phyloP scores from a whole-genome alignment of 306 rosid genomes.

The Gastrolobium villosum region DNA sequence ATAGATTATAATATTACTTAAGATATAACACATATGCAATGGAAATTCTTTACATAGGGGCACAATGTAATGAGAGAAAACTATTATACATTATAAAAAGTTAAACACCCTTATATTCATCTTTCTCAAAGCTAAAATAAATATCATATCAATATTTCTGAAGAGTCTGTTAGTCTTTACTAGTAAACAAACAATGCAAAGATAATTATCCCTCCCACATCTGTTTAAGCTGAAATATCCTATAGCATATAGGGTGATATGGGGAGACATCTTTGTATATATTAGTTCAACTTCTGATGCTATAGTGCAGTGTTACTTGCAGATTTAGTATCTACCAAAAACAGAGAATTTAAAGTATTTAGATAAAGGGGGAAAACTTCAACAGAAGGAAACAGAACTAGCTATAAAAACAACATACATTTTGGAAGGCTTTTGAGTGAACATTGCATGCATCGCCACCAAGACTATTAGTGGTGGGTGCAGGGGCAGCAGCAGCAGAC shows the following conservation, averaged over 20 bases:
- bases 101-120: not conserved
- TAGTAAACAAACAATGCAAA: not conserved
- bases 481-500: conserved; percentile 53
- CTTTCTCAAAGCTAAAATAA: not conserved
- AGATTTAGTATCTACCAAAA: not conserved
- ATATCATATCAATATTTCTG: no score
- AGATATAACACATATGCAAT: not conserved
- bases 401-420: conserved; percentile 56
- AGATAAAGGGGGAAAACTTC: not conserved
- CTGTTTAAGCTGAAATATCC: not conserved
- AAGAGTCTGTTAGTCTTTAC: no score
- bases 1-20: not conserved
- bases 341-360: not conserved
- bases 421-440: conserved; percentile 72
- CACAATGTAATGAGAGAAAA: not conserved
- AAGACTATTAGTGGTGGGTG: conserved; percentile 48
- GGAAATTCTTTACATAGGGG: not conserved
- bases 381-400: not conserved
- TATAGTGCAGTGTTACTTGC: no score
- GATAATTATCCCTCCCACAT: not conserved
- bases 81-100: not conserved
- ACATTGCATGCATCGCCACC: conserved; percentile 64
- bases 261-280: not conserved
- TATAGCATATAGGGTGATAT: not conserved
- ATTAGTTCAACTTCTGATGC: not conserved